These are phyloP conservation scores for Kurtzmaniella fragi DNA, from an alignment of 805 yeast genomes.

Conservation along the genomic window DNA sequence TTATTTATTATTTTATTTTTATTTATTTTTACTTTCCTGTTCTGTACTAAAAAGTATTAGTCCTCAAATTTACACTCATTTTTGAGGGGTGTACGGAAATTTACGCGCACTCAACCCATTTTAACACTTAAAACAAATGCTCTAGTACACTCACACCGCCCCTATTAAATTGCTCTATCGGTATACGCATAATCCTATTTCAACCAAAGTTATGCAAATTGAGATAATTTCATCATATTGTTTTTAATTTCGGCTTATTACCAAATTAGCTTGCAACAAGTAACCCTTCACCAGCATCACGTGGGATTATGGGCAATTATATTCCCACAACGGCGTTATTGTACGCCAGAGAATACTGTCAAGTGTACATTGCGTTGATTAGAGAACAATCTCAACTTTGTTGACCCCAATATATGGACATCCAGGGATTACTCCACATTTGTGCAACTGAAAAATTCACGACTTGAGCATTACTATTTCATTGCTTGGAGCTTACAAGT, in stretches of 20 bases:
- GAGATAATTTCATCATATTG: background rate
- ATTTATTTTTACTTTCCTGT: no score
- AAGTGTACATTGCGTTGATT: no score
- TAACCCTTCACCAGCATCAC: constrained; percentile 5
- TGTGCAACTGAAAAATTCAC: no score
- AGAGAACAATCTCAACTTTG: no score
- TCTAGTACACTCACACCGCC: background rate
- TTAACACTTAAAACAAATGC: background rate
- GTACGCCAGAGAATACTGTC: no score
- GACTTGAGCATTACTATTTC: no score
- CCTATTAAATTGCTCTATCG: background rate
- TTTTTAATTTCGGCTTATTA: background rate
- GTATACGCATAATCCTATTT: background rate
- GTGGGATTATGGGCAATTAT: no score
- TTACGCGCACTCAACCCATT: constrained; percentile 1
- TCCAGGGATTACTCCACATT: no score
- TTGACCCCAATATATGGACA: no score
- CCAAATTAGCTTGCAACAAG: constrained; percentile 3
- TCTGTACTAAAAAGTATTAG: constrained; percentile 10
- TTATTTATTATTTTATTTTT: no score
- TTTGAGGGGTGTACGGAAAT: constrained; percentile 2
- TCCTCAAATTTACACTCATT: constrained; percentile 8
- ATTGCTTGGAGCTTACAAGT: no score
- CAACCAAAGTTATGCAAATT: background rate
- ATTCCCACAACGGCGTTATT: no score